phyloP scores from a whole-genome alignment of 1,284 basidiomycete genomes.

The Boletus sp. region DNA sequence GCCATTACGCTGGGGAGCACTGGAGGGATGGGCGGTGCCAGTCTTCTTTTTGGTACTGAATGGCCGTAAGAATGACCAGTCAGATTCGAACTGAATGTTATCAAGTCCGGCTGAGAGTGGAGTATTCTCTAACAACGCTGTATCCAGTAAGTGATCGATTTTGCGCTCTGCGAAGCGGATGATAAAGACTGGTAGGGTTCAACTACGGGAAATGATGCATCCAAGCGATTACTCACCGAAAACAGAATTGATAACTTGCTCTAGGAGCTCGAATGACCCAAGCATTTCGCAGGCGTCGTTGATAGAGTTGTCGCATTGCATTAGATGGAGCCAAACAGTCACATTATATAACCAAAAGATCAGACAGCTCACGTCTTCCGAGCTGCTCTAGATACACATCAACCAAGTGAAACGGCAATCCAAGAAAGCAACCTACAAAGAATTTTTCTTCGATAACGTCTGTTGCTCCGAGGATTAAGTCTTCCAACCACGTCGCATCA shows the following conservation, averaged over 20 bases:
- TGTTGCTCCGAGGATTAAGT: conserved; percentile 85
- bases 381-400: conserved; percentile 52
- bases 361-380: conserved; percentile 82
- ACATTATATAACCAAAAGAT: conserved; percentile 96
- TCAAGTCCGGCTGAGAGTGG: conserved; percentile 77
- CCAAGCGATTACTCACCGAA: conserved; percentile 58
- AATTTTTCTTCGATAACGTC: conserved; percentile 90
- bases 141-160: conserved; percentile 84
- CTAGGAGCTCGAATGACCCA: conserved; percentile 74
- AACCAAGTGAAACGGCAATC: conserved; percentile 6
- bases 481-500: conserved; percentile 87
- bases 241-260: conserved; percentile 91
- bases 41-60: conserved; percentile 68
- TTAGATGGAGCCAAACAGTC: conserved; percentile 84
- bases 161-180: conserved; percentile 88
- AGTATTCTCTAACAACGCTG: conserved; percentile 80
- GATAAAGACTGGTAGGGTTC: conserved; percentile 70
- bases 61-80: conserved; percentile 88
- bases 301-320: conserved; percentile 79
- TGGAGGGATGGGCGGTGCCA: conserved; percentile 32
- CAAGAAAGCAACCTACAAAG: conserved; percentile 60
- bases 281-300: conserved; percentile 74
- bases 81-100: conserved; percentile 88
- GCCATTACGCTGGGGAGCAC: conserved; percentile 36
- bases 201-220: conserved; percentile 2